A percentile compares a stretch with the other conserved stretches of the same genome.
phyloP scores from a whole-genome alignment of 2,329 filamentous ascomycete species.

The Colletotrichum cordylinicola region DNA sequence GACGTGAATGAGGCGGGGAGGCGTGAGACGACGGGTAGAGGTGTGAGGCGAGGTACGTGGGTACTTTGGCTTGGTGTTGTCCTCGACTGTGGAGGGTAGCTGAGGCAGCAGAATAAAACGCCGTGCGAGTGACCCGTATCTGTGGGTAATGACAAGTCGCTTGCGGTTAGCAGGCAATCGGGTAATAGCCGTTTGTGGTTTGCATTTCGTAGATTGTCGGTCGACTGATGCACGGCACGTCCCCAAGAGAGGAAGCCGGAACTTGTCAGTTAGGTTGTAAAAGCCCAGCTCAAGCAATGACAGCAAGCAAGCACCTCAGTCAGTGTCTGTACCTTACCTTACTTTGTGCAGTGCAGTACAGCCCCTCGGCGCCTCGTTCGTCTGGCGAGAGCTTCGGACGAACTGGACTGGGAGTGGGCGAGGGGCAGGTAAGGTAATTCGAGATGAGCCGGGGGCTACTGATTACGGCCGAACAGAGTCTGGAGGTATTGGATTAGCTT shows the following conservation, averaged over 20 bases:
- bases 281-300: background rate
- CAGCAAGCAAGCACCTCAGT: background rate
- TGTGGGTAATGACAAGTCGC: constrained; percentile 5
- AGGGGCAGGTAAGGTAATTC: background rate
- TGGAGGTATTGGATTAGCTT: background rate
- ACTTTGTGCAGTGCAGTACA: background rate
- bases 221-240: constrained; percentile 7
- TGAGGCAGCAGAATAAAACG: constrained; percentile 18
- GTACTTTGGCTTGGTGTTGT: background rate
- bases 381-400: background rate
- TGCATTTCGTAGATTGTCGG: background rate
- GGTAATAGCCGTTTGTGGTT: background rate
- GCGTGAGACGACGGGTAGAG: background rate
- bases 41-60: constrained; percentile 3
- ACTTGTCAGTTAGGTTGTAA: background rate
- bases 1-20: background rate
- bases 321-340: background rate
- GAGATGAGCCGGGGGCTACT: background rate
- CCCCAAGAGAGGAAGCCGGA: background rate
- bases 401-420: background rate
- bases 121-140: background rate
- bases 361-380: constrained; percentile 19
- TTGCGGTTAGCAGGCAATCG: background rate
- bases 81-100: constrained; percentile 7
- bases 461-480: background rate